A percentile compares a stretch with the other conserved stretches of the same genome.
phyloP scores from a whole-genome alignment of 2,329 filamentous ascomycete species.

The Fusarium domesticum region DNA sequence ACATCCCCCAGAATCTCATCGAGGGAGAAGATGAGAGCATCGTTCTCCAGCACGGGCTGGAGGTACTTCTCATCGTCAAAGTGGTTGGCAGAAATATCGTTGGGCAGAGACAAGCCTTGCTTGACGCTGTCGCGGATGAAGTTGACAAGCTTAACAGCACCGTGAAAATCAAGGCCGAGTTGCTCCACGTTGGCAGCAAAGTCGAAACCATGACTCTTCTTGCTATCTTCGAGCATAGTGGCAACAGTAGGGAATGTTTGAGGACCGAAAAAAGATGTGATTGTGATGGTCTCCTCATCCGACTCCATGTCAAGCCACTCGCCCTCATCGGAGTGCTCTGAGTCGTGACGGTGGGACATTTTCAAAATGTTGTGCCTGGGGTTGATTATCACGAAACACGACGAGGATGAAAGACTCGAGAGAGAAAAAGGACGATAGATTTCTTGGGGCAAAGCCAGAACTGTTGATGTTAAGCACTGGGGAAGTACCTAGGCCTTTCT shows the following conservation, averaged over 20 bases:
- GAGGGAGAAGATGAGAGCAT: constrained; percentile 81
- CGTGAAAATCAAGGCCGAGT: constrained; percentile 67
- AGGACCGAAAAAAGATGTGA: constrained; percentile 68
- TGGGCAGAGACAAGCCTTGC: constrained; percentile 46
- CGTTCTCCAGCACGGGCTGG: constrained; percentile 81
- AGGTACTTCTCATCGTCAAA: constrained; percentile 79
- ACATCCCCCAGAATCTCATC: constrained; percentile 62
- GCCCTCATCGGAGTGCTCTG: constrained; percentile 40
- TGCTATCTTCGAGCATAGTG: constrained; percentile 68
- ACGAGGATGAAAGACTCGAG: constrained; percentile 21
- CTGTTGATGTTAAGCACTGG: too few relatives aligned
- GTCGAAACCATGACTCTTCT: constrained; percentile 64
- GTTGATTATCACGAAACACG: constrained; percentile 37
- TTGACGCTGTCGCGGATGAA: constrained; percentile 54
- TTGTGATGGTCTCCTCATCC: constrained; percentile 59
- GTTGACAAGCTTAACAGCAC: constrained; percentile 72
- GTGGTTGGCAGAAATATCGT: constrained; percentile 56
- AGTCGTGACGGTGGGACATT: constrained; percentile 30
- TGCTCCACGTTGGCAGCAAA: constrained; percentile 57
- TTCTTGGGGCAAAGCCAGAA: background rate
- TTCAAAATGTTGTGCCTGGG: constrained; percentile 4
- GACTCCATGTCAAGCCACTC: constrained; percentile 56
- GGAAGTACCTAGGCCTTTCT: constrained; percentile 1
- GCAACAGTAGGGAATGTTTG: constrained; percentile 61
- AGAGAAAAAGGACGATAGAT: constrained; percentile 4